Evolutionary conservation across 2,329 filamentous ascomycete species (phyloP).

Genomic region (Westerdykella aurantiaca): DNA sequence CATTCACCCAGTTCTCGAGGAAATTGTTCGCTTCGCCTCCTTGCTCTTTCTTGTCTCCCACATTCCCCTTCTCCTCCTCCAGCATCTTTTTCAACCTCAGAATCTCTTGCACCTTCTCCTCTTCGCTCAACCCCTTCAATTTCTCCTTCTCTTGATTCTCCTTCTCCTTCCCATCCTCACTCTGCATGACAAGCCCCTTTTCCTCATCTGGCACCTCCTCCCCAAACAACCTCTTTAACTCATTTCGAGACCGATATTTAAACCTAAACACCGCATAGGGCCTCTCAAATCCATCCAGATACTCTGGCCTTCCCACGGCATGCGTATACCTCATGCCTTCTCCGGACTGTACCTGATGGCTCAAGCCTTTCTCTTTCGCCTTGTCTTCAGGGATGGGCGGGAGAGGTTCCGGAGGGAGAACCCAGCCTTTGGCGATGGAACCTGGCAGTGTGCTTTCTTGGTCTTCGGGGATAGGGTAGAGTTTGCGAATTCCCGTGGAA

Average conservation of each 20-base stretch:
- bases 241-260: constrained; percentile 36
- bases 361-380: constrained; percentile 14
- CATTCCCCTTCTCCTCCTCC: background rate
- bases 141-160: background rate
- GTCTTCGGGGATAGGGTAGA: constrained; percentile 12
- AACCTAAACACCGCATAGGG: constrained; percentile 47
- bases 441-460: background rate
- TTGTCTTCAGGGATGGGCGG: constrained; percentile 11
- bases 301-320: constrained; percentile 32
- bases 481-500: background rate
- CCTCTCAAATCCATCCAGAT: constrained; percentile 34
- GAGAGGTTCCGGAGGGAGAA: constrained; percentile 26
- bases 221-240: background rate
- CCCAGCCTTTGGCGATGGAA: constrained; percentile 8
- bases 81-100: background rate
- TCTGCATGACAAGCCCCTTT: background rate
- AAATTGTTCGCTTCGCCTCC: background rate
- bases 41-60: background rate
- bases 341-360: constrained; percentile 32
- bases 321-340: constrained; percentile 38
- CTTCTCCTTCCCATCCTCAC: background rate
- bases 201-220: background rate
- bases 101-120: background rate
- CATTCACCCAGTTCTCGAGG: background rate
- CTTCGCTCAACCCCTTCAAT: background rate